Base-by-base conservation (phyloP, 2,329 filamentous ascomycete genomes). In the Cadophora luteo-olivacea region DNA sequence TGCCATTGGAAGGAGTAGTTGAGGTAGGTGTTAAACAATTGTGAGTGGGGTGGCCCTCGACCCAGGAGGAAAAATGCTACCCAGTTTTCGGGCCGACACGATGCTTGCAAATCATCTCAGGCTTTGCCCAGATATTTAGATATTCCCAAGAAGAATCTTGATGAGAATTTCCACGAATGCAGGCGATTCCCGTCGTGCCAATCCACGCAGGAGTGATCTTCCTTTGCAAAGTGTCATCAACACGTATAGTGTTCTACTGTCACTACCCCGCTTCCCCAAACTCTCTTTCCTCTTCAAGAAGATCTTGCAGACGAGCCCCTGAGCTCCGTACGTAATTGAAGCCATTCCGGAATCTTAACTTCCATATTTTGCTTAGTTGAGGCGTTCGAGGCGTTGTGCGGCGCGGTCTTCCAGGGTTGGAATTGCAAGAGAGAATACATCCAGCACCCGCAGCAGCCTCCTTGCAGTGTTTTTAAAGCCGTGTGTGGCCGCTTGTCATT, bases 1-100 rank as follows among this genome's bases (percentile, higher is more conserved):
- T n/a, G n/a, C n/a, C n/a, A n/a, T n/a, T n/a, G n/a, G n/a, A n/a
- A 58, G 36, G 54, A 38, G 19, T 32, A 38, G 32, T 38, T 58
- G 54, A 58, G 32, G 14, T 38, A 36, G n/a, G 24, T 29, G 32
- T n/a, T 29, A 5, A 29, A 29, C 29, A 29, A 29, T 29, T 5
- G 29, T 5, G 29, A 29, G 29, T 5, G 29, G 5, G 29, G 29
- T 29, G 29, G 29, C 29, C 29, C 29, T 29, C 29, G 29, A 29
- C 29, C 29, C 29, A 19, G 16, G 7, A 29, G 33, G 16, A 29
- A 22, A 9, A 38, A 22, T 3, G 54, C 11, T 58, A n/a, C 33
- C 55, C 55, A 41, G 33, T n/a, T 6, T 6, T 19, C 41, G 16
- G 41, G 41, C 8, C 36, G 41, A 29, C 29, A 29, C 41, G 41